Base-by-base conservation (phyloP, 495 filamentous ascomycete genomes). In the Aspergillus kassunensis region DNA sequence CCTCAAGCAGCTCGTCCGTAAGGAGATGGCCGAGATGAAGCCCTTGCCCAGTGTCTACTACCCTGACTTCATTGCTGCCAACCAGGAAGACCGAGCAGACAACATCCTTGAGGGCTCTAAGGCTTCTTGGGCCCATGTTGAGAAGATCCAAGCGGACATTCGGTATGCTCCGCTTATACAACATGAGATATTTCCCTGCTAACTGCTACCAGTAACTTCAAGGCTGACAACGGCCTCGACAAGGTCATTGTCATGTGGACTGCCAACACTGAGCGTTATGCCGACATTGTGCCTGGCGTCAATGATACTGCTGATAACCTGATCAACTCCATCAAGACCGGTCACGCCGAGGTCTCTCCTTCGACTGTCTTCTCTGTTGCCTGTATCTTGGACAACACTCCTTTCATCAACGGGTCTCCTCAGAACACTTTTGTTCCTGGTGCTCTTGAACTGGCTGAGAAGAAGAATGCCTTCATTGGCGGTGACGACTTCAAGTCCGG, bases 401-500 rank as follows among this genome's bases (percentile, higher is more conserved):
- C 93, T 8, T 98, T 98, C 84, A 96, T 98, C 86, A 98, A 98
- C 69, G 93, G 93, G 44, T 98, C 93, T 42, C 93, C 93, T 30
- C 93, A 98, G 76, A 98, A 98, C 80, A 97, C 93, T 31, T 97
- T 98, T 56, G 93, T 98, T 24, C 92, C 93, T 2, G 93, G 93
- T 60, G 87, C 84, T 40, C 86, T 97, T 53, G 77, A 92, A 53
- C 82, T 97, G 36, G 95, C 93, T n/a, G 88, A 95, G 78, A 76
- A 86, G 73, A 82, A 89, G 69, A 75, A 78, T 51, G 82, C 95
- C 25, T 98, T 97, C 79, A 90, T 98, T 60, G 95, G 92, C 35
- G 93, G 93, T 60, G 93, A 98, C 69, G 93, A 98, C 76, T 98
- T 98, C 84, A 98, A 98, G 82, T 97, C 93, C 45, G 93, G 93